These are phyloP conservation scores for Ananas comosus DNA, from an alignment of 176 grass and related monocot genomes.

Conservation along the genomic window DNA sequence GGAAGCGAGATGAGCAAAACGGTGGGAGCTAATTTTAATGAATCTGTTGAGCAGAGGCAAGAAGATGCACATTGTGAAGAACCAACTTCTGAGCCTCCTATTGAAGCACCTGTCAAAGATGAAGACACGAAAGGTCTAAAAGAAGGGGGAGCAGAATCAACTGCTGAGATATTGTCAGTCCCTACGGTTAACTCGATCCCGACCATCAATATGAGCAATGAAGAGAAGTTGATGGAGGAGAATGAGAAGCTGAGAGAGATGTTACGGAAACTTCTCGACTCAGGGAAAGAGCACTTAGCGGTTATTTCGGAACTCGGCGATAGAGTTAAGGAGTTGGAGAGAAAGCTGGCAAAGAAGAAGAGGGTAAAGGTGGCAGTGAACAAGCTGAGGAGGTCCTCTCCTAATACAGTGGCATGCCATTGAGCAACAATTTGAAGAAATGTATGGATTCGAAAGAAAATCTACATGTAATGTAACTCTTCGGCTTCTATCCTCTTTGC, in stretches of 20 bases:
- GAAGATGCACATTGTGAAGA: not conserved
- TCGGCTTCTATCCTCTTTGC: too few species aligned
- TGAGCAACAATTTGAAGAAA: not conserved
- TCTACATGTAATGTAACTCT: too few species aligned
- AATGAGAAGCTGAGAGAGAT: constrained; percentile 57
- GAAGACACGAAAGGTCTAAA: not conserved
- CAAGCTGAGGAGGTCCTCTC: constrained; percentile 12
- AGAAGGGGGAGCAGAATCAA: not conserved
- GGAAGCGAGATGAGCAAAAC: too few species aligned
- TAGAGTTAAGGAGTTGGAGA: constrained; percentile 53
- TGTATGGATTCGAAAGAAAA: too few species aligned
- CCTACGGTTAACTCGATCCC: not conserved
- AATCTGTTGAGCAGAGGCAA: not conserved
- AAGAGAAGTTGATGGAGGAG: constrained; percentile 37
- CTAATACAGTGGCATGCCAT: constrained; percentile 10
- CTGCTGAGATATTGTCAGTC: not conserved
- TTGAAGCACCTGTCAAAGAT: not conserved
- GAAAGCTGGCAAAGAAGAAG: constrained; percentile 41
- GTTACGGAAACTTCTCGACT: constrained; percentile 44
- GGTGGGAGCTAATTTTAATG: too few species aligned
- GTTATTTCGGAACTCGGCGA: constrained; percentile 46
- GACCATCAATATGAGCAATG: not conserved
- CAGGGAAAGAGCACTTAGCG: constrained; percentile 38
- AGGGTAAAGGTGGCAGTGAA: constrained; percentile 33
- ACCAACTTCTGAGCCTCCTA: not conserved